A percentile compares a stretch with the other conserved stretches of the same genome.
These are phyloP conservation scores for Alternaria sp. DNA, from an alignment of 2,329 filamentous ascomycete genomes.

Conservation along the genomic window DNA sequence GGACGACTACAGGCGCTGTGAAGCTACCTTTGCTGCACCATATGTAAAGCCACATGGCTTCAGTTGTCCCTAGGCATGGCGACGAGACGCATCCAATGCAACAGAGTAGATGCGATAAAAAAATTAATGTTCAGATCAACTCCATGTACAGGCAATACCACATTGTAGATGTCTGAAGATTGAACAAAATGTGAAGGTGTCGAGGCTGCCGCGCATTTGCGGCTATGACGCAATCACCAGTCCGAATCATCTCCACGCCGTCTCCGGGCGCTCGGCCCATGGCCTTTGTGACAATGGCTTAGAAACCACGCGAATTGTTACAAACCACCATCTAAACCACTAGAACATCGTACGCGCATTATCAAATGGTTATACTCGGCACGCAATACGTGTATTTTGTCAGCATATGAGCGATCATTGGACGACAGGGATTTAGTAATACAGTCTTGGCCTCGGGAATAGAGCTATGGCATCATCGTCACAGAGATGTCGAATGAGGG, in stretches of 20 bases:
- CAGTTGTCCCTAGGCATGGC: neutral
- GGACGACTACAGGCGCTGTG: neutral
- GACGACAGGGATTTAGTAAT: conserved; percentile 36
- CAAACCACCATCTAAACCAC: conserved; percentile 10
- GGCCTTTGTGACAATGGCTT: neutral
- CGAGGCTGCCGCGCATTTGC: neutral
- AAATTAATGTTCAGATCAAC: neutral
- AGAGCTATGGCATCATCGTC: conserved; percentile 46
- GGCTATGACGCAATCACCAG: neutral
- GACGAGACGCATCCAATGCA: neutral
- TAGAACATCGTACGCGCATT: neutral
- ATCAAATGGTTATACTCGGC: conserved; percentile 9
- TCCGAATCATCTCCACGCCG: conserved; percentile 4
- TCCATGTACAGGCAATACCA: neutral
- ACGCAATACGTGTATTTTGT: conserved; percentile 42
- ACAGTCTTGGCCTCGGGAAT: conserved; percentile 36
- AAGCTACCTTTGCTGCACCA: neutral
- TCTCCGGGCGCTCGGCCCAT: conserved; percentile 1
- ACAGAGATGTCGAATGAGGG: conserved; percentile 29
- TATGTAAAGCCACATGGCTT: neutral
- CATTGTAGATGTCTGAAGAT: neutral
- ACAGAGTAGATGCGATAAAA: neutral
- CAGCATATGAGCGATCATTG: conserved; percentile 30
- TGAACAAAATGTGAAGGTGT: neutral
- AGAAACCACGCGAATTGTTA: conserved; percentile 6